A percentile compares a stretch with the other conserved stretches of the same genome.
phyloP scores from a whole-genome alignment of 768 basidiomycete genomes.

The Hemileccinum impolitum region DNA sequence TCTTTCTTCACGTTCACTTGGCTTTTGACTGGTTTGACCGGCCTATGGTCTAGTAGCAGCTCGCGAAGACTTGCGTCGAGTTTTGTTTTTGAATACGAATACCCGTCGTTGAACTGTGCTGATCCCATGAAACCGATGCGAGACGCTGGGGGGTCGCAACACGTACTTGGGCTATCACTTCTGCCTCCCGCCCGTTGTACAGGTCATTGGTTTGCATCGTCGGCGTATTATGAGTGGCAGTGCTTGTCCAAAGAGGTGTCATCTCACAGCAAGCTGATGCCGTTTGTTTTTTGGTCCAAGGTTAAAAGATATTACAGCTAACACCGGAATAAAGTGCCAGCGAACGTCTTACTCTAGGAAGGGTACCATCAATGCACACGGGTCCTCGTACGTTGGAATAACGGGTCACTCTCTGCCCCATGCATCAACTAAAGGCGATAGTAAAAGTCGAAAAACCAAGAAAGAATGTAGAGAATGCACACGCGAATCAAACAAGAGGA shows the following conservation, averaged over 20 bases:
- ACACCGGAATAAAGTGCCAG: conserved; percentile 29
- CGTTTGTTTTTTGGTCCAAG: conserved; percentile 15
- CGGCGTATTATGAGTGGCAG: conserved; percentile 16
- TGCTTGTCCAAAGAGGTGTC: conserved; percentile 8
- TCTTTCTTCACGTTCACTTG: conserved; percentile 25
- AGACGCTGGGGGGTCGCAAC: not conserved
- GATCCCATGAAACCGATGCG: conserved; percentile 30
- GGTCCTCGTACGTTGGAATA: conserved; percentile 17
- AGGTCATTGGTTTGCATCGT: conserved; percentile 20
- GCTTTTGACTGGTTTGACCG: conserved; percentile 46
- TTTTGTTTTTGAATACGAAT: conserved; percentile 39
- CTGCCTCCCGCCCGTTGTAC: conserved; percentile 30
- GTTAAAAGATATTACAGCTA: conserved; percentile 29
- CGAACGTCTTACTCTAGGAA: conserved; percentile 25
- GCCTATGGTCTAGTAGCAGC: conserved; percentile 44
- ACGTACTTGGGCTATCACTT: conserved; percentile 28
- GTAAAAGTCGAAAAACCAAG: conserved; percentile 21
- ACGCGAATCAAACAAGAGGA: conserved; percentile 4
- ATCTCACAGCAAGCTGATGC: not conserved
- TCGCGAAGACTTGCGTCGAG: conserved; percentile 45
- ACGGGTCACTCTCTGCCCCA: conserved; percentile 13
- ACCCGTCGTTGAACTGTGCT: conserved; percentile 50
- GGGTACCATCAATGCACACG: conserved; percentile 15
- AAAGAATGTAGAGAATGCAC: conserved; percentile 22
- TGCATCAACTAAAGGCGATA: conserved; percentile 10